These are phyloP conservation scores for Phytophthora hibernalis DNA, from an alignment of 352 stramenopile genomes.

Conservation along the genomic window DNA sequence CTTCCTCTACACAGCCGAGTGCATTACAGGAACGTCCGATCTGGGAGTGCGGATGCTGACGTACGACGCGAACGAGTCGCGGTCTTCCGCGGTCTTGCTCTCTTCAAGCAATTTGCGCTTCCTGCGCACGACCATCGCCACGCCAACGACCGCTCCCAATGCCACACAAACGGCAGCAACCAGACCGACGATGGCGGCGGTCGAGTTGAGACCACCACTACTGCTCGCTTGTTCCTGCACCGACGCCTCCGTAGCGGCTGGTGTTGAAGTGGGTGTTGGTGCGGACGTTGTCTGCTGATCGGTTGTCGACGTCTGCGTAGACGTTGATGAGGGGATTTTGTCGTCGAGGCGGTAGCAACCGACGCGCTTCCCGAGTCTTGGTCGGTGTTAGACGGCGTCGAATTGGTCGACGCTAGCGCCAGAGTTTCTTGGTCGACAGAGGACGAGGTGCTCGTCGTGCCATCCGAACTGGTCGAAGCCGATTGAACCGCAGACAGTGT, in stretches of 20 bases:
- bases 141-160: constrained; percentile 19
- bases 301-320: constrained; percentile 6
- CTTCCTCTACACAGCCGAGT: constrained; percentile 16
- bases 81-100: constrained; percentile 24
- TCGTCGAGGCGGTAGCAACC: constrained; percentile 3
- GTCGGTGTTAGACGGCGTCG: not conserved
- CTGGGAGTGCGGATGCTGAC: constrained; percentile 24
- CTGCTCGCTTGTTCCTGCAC: constrained; percentile 29
- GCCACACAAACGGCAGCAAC: constrained; percentile 28
- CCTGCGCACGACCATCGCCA: constrained; percentile 25
- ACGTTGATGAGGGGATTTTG: constrained; percentile 6
- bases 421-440: constrained; percentile 2
- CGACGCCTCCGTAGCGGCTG: constrained; percentile 16
- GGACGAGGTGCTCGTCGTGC: not conserved
- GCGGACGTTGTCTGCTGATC: constrained; percentile 3
- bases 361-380: constrained; percentile 1
- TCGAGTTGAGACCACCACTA: constrained; percentile 17
- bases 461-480: constrained; percentile 7
- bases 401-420: constrained; percentile 1
- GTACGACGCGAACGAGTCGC: constrained; percentile 26
- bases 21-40: constrained; percentile 23
- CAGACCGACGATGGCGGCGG: constrained; percentile 20
- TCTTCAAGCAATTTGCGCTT: constrained; percentile 38
- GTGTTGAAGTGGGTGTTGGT: constrained; percentile 13
- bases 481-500: constrained; percentile 8